Percentiles rank a stretch among this genome's conserved stretches.
These are phyloP conservation scores for Chlamydomonas schloesseri DNA, from an alignment of 139 green algal species.

Conservation along the genomic window DNA sequence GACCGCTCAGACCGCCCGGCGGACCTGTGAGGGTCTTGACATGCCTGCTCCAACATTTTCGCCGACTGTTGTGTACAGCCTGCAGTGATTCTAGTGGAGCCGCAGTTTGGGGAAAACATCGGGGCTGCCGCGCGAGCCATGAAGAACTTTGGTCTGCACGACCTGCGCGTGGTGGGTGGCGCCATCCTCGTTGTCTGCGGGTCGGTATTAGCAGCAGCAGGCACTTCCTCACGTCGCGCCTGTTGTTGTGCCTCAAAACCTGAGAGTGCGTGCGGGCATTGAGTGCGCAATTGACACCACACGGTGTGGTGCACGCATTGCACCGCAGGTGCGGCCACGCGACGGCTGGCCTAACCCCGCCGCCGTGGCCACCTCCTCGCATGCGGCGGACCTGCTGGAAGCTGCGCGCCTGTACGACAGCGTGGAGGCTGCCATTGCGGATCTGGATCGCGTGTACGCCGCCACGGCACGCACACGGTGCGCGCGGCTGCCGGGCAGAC, in stretches of 20 bases:
- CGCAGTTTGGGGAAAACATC: constrained; percentile 45
- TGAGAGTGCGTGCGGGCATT: too few species aligned
- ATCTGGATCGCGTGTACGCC: constrained; percentile 34
- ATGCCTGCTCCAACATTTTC: too few species aligned
- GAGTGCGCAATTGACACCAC: too few species aligned
- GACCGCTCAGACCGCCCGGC: too few species aligned
- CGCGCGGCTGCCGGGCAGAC: neutral
- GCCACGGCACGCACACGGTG: constrained; percentile 37
- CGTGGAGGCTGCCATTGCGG: constrained; percentile 17
- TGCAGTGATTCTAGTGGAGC: constrained; percentile 41
- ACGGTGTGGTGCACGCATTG: too few species aligned
- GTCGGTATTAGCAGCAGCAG: too few species aligned
- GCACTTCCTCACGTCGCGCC: too few species aligned
- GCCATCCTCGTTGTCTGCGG: too few species aligned
- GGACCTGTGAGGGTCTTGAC: too few species aligned
- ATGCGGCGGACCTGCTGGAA: constrained; percentile 18
- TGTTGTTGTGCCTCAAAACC: too few species aligned
- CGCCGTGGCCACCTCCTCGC: constrained; percentile 5
- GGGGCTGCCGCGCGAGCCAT: constrained; percentile 30
- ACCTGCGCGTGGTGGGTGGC: constrained; percentile 36
- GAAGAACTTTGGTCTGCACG: constrained; percentile 33
- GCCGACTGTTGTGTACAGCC: constrained; percentile 8
- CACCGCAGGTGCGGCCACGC: neutral
- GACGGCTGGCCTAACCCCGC: constrained; percentile 35
- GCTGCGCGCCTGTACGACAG: constrained; percentile 16